Evolutionary conservation across 768 basidiomycete species (phyloP), one percentile per base, ranked within the genome.

Genomic region (Kwoniella botswanensis): DNA sequence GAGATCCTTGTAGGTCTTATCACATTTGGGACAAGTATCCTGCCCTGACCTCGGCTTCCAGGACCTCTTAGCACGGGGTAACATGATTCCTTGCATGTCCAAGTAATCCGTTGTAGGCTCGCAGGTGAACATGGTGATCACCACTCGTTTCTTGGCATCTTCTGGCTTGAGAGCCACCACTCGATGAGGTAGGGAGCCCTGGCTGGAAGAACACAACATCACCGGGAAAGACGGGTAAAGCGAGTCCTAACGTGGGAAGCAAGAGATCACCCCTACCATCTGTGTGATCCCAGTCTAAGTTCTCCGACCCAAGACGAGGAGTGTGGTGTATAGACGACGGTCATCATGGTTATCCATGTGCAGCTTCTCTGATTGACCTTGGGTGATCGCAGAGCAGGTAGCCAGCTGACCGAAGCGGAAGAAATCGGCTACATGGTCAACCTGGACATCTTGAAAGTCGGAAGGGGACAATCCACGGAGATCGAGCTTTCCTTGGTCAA

Each of bases 161-260:
- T 43, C 41, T 5, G 41, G 42, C 7, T 63, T 50, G 44, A 63
- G 61, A 15, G 41, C 44, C 42, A n/a, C 57, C 10, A 64, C 68
- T 1, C 7, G 54, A 57, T 70, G 68, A n/a, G 68, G 68, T 1
- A 68, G 41, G n/a, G n/a, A 62, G 12, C 11, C 41, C 41, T 22
- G 67, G 63, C 35, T 52, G n/a, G 67, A 68, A 68, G 46, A 68
- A 46, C 21, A 68, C 22, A n/a, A 68, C 60, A 68, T 68, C 67
- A 26, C 67, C 67, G 4, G 60, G 59, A 26, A 63, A 53, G 15
- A 68, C 35, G 9, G 67, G 67, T 9, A 68, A 22, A 18, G 60
- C 24, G 1, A 63, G 12, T n/a, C 61, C 61, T 17, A 68, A 42
- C 10, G 67, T 62, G 7, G 67, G 67, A 1, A 68, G 61, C 21